Evolutionary conservation across 768 basidiomycete genomes (phyloP).

Genomic region (Dacryopinax primogenitus): DNA sequence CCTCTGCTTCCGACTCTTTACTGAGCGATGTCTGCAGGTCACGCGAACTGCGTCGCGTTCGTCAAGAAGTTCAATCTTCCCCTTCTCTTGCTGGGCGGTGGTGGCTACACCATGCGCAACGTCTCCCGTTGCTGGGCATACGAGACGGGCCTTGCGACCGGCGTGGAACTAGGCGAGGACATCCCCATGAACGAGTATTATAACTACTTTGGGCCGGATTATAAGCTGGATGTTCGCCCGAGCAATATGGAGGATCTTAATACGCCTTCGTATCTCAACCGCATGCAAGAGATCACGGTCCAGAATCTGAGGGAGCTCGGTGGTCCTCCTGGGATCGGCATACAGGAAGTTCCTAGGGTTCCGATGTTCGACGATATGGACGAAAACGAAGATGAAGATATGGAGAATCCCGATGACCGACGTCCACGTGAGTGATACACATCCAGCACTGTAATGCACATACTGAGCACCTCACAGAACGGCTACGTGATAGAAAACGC

Average conservation of each 20-base stretch:
- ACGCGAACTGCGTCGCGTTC: conserved; percentile 94
- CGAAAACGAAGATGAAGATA: conserved; percentile 67
- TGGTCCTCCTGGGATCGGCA: conserved; percentile 85
- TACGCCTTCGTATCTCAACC: conserved; percentile 80
- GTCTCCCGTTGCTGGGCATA: conserved; percentile 96
- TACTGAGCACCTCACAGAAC: conserved; percentile 26
- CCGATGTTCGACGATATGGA: conserved; percentile 77
- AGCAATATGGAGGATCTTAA: conserved; percentile 96
- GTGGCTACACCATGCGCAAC: conserved; percentile 97
- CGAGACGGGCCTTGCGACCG: conserved; percentile 96
- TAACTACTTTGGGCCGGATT: conserved; percentile 97
- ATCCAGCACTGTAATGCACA: neutral
- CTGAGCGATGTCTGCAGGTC: conserved; percentile 40
- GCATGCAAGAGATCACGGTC: conserved; percentile 82
- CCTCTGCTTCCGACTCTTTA: neutral
- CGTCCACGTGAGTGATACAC: conserved; percentile 39
- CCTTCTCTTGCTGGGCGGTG: conserved; percentile 85
- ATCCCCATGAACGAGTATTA: conserved; percentile 99
- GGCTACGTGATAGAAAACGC: conserved; percentile 57
- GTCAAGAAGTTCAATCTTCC: conserved; percentile 95
- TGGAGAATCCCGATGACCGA: conserved; percentile 62
- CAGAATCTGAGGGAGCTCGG: conserved; percentile 77
- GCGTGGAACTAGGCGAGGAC: conserved; percentile 80
- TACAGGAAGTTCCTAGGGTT: conserved; percentile 72
- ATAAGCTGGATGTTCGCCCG: conserved; percentile 84